Evolutionary conservation across 2,329 filamentous ascomycete species (phyloP), one percentile per base, ranked within the genome.

Genomic region (Zasmidium citrigriseum): DNA sequence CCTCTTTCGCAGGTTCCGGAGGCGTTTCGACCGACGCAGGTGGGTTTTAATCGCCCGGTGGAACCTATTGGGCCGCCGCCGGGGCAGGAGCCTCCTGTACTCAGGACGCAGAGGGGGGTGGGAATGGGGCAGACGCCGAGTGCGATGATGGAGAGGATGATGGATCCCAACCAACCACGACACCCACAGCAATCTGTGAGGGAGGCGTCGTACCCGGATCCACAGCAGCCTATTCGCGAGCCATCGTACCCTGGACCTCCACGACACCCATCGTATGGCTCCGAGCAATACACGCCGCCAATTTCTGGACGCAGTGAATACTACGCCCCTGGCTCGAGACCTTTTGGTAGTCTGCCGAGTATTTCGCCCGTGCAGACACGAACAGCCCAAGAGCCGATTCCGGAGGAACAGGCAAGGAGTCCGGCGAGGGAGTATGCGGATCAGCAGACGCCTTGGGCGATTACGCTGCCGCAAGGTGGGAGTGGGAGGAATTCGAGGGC

Each of bases 391-490:
- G 18, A 46, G 1, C 29, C 65, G 1, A 61, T 63, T n/a, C 59
- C 60, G 1, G 55, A 65, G 16, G 63, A 65, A 24, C 14, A 11
- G 23, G 64, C 63, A 12, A 63, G 68, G 18, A 65, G 60, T 46
- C 66, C 70, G 2, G 67, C 67, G 1, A 61, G 61, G 24, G 61
- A 66, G 22, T 67, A 70, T 47, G 46, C 55, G 9, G 66, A 68
- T 34, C 70, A 72, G 55, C 69, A 70, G 52, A 67, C 65, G 1
- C 68, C 68, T 4, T 72, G 64, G 64, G 52, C 67, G 10, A 60
- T 69, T 21, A 57, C 55, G 7, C n/a, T 71, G 27, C 67, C 67
- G 20, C 45, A 22, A 16, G 34, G 34, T n/a, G 34, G 34, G 5
- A 41, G 34, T 3, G 38, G 18, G 5, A 58, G 47, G 21, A 41